Evolutionary conservation across 148 eudicot genomes (phyloP), one percentile per base, ranked within the genome.

Genomic region (Rhododendron williamsianum): DNA sequence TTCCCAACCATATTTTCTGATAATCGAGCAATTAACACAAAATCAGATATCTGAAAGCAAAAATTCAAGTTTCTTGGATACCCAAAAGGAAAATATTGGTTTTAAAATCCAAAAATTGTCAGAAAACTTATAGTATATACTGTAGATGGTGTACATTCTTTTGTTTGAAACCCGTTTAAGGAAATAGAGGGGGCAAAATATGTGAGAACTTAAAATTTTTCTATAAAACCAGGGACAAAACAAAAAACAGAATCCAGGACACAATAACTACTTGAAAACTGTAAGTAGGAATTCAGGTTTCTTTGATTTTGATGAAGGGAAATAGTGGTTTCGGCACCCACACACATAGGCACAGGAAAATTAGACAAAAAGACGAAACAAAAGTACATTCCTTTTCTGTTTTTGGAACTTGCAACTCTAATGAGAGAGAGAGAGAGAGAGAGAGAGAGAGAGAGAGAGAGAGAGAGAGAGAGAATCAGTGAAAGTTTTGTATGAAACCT

Each of bases 1-100:
- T 84, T 95, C 27, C 99, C 99, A 25, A 94, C 99, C 91, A 97
- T 60, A 83, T 97, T 94, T 35, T 94, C 99, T 97, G 96, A 56
- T 27, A 72, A 76, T 79, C 85, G 80, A 35, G 81, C 56, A 73
- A 83, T 76, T 52, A 77, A 36, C 5, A 67, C 48, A 38, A 80
- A 9, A 16, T 19, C 21, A 52, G 9, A 38, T 21, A 52, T 9
- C 49, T 36, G 2, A 60, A 58, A 3, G 30, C 9, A 36, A 80
- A 80, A 81, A 2, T 8, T 16, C 35, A 54, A 35, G 3, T 46
- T 78, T 80, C 81, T 48, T 23, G 6, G 43, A 76, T 19, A 49
- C 58, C 81, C 81, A 79, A 19, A 25, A 49, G 60, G 3, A 48
- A 80, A 80, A 48, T 30, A 80, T 38, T 11, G 81, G 30, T 78